Percentiles rank a stretch among this genome's conserved stretches.
phyloP scores from a whole-genome alignment of 768 basidiomycete species.

The Cytidiella melzeri region DNA sequence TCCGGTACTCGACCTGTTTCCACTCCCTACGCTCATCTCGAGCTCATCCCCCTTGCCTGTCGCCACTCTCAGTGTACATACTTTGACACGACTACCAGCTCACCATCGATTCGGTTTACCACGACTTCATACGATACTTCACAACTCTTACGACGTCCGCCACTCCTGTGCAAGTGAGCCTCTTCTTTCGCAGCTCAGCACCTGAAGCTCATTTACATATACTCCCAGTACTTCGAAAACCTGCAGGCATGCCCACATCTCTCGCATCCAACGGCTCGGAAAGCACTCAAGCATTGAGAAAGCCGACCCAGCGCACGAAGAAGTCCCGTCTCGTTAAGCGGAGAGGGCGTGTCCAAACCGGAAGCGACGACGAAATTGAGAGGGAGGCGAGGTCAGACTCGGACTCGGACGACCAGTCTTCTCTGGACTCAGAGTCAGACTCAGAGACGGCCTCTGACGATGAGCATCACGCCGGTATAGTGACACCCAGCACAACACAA shows the following conservation, averaged over 20 bases:
- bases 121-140: neutral
- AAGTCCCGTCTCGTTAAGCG: constrained; percentile 42
- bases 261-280: neutral
- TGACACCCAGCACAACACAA: constrained; percentile 66
- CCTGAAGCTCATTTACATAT: neutral
- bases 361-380: constrained; percentile 75
- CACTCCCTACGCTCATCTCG: neutral
- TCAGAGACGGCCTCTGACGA: constrained; percentile 67
- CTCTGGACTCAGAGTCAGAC: constrained; percentile 61
- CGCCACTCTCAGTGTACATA: neutral
- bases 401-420: constrained; percentile 59
- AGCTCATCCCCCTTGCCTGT: neutral
- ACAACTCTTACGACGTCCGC: neutral
- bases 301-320: neutral
- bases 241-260: neutral
- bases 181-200: neutral
- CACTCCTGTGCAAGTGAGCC: neutral
- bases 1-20: neutral
- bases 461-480: constrained; percentile 42
- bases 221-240: neutral
- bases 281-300: neutral
- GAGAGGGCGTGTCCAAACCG: constrained; percentile 57
- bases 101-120: neutral
- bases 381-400: constrained; percentile 69
- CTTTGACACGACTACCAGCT: neutral